Evolutionary conservation across 352 stramenopile species (phyloP).

Genomic region (Phytophthora rubi): DNA sequence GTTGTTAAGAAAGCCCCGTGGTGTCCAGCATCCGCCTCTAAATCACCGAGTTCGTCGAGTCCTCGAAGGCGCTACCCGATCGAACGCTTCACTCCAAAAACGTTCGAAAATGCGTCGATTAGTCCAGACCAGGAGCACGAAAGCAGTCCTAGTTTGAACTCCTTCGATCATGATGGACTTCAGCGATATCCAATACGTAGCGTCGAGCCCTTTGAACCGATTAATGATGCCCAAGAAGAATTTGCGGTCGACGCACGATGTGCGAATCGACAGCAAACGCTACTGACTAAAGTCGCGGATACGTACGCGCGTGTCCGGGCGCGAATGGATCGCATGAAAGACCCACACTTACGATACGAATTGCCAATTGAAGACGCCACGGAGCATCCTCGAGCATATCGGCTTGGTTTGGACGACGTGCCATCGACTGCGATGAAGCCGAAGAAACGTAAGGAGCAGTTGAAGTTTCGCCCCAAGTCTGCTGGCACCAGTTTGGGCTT

Average conservation of each 20-base stretch:
- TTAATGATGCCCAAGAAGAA: constrained; percentile 17
- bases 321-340: constrained; percentile 44
- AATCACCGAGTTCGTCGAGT: constrained; percentile 10
- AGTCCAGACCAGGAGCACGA: constrained; percentile 1
- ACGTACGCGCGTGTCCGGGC: constrained; percentile 37
- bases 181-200: constrained; percentile 41
- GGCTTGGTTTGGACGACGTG: constrained; percentile 55
- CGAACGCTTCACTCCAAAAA: constrained; percentile 13
- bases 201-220: constrained; percentile 20
- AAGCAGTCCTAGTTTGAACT: not conserved
- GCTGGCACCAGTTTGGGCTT: constrained; percentile 36
- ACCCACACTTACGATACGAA: constrained; percentile 51
- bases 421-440: constrained; percentile 30
- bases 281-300: constrained; percentile 38
- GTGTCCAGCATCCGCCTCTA: constrained; percentile 48
- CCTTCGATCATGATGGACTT: constrained; percentile 19
- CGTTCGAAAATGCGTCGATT: not conserved
- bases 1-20: constrained; percentile 36
- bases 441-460: constrained; percentile 11
- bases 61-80: constrained; percentile 21
- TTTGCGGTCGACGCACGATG: constrained; percentile 34
- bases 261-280: constrained; percentile 35
- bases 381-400: constrained; percentile 49
- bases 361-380: constrained; percentile 54
- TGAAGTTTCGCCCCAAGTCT: constrained; percentile 46